Base-by-base conservation (phyloP, 2,329 filamentous ascomycete species). In the Apiospora sp. region DNA sequence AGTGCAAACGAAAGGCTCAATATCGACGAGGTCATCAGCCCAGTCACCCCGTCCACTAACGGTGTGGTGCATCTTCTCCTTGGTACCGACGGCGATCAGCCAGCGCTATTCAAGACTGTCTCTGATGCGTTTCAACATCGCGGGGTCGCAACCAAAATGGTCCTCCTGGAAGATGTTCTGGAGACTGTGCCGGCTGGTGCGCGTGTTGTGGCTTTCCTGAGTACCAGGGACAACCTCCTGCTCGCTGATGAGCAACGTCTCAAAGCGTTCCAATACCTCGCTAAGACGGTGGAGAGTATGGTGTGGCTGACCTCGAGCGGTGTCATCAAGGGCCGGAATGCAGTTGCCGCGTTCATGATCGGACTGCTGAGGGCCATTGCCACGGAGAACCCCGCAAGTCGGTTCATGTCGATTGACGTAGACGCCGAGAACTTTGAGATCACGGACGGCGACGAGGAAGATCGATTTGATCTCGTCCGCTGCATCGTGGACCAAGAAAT, bases 331-430 rank as follows among this genome's bases (percentile, higher is more conserved):
- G 78, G 77, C 12, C 72, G 67, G 3, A 76, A 77, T 61, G 75
- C 79, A 6, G 72, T 75, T 16, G 75, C 67, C 4, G 76, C 74
- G 14, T 54, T 81, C 4, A 73, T 77, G 6, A 13, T 73, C 7
- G 80, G 80, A 13, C 72, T 81, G 4, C 72, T 80, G 0, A 76
- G 79, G 0, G 73, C 75, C 0, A 49, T 81, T 16, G 71, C 58
- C 19, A 77, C 75, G 2, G 79, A 81, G 70, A 79, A 80, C 24
- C 78, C 78, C 2, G 71, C 73, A 0, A 46, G 24, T 16, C 54
- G 69, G 4, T 79, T 74, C 69, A 22, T 78, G 0, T 77, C 77
- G 1, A 72, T 80, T 27, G 77, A 79, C 48, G 64, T 79, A 27
- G 74, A 77, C 22, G 72, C 70, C 3, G 67, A 73, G 3, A 51